phyloP scores from a whole-genome alignment of 169 alveolate species.

The Besnoitia besnoiti region DNA sequence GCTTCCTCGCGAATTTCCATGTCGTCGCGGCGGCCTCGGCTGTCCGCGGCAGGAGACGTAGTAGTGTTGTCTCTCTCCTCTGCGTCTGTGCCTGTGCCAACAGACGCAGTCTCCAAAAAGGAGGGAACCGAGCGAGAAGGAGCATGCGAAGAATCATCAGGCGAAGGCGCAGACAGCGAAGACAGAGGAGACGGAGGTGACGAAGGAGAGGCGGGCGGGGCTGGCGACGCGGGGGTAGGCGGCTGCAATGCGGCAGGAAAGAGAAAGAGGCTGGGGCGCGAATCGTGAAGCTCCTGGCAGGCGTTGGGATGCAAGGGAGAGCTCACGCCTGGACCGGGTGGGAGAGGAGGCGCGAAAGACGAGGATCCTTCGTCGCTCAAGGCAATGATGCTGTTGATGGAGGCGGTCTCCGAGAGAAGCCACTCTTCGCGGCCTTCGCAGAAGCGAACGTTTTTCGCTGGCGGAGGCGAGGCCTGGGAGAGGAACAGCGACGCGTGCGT shows the following conservation, averaged over 20 bases:
- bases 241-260: not conserved
- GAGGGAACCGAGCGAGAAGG: not conserved
- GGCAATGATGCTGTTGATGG: not conserved
- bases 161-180: not conserved
- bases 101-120: too few relatives aligned
- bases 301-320: not conserved
- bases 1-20: too few relatives aligned
- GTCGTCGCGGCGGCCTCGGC: too few relatives aligned
- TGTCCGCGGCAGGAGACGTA: too few relatives aligned
- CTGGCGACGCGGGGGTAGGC: not conserved
- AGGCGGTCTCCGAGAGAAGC: not conserved
- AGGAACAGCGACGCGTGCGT: not conserved
- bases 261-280: not conserved
- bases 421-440: not conserved
- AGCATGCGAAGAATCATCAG: not conserved
- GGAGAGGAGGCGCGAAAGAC: not conserved
- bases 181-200: not conserved
- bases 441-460: not conserved
- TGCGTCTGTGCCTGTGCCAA: too few relatives aligned
- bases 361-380: not conserved
- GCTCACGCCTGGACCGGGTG: not conserved
- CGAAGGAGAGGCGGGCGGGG: not conserved
- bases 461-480: not conserved
- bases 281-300: not conserved
- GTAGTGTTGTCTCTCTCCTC: too few relatives aligned